Evolutionary conservation across 805 yeast genomes (phyloP).

Genomic region (Candida maesae): DNA sequence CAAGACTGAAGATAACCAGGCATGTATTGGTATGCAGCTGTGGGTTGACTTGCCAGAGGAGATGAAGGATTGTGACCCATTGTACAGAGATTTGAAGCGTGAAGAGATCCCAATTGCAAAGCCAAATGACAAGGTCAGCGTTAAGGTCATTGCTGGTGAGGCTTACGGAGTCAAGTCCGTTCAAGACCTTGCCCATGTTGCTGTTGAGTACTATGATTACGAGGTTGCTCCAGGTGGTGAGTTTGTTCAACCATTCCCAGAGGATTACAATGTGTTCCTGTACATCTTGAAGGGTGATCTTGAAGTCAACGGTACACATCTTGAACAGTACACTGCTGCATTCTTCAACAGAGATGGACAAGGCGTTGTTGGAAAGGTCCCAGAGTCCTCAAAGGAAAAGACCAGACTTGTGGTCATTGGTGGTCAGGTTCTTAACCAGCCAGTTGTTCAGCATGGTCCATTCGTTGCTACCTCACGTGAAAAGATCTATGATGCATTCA

Average conservation of each 20-base stretch:
- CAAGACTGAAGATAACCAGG: constrained; percentile 42
- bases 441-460: constrained; percentile 84
- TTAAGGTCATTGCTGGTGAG: constrained; percentile 75
- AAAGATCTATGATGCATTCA: constrained; percentile 63
- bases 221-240: constrained; percentile 60
- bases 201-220: constrained; percentile 69
- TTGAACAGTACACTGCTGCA: constrained; percentile 46
- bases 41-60: constrained; percentile 82
- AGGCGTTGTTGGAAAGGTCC: constrained; percentile 47
- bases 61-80: constrained; percentile 60
- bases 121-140: constrained; percentile 59
- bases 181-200: constrained; percentile 76
- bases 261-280: constrained; percentile 62
- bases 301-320: constrained; percentile 38
- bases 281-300: constrained; percentile 64
- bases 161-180: constrained; percentile 72
- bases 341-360: constrained; percentile 74
- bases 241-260: constrained; percentile 56
- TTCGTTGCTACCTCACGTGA: constrained; percentile 74
- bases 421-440: constrained; percentile 71
- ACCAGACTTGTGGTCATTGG: constrained; percentile 72
- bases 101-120: constrained; percentile 67
- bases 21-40: constrained; percentile 69
- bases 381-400: constrained; percentile 37
- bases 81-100: constrained; percentile 72